Conservation (phyloP, 495 filamentous ascomycete species). For the Penicillium lividum region DNA sequence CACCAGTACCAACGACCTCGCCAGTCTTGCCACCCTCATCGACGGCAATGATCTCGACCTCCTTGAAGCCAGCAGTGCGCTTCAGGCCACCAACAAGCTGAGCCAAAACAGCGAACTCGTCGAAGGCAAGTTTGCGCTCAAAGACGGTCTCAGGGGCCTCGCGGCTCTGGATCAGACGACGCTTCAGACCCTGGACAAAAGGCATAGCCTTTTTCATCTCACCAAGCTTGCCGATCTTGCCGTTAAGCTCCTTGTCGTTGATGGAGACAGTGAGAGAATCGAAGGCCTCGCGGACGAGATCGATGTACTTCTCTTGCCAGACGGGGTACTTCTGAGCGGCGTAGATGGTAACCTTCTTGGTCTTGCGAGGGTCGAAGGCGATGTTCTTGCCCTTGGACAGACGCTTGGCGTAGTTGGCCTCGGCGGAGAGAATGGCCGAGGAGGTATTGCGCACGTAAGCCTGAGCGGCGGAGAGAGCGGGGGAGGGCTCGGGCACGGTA, state of each 20-base stretch:
- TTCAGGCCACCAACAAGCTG: constrained; percentile 60
- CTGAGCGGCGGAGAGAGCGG: constrained; percentile 68
- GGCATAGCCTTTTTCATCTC: constrained; percentile 99
- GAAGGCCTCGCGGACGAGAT: constrained; percentile 70
- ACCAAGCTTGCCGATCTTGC: constrained; percentile 71
- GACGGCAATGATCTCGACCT: constrained; percentile 63
- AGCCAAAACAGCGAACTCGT: constrained; percentile 70
- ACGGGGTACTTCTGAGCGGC: constrained; percentile 72
- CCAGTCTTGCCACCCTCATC: constrained; percentile 70
- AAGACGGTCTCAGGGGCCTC: constrained; percentile 65
- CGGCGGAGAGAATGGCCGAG: constrained; percentile 81
- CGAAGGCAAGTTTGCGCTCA: constrained; percentile 78
- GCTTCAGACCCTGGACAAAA: constrained; percentile 87
- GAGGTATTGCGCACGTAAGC: constrained; percentile 77
- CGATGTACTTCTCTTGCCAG: constrained; percentile 93
- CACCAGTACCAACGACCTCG: constrained; percentile 54
- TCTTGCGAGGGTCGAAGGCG: constrained; percentile 81
- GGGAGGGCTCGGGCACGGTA: constrained; percentile 59
- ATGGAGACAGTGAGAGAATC: constrained; percentile 53
- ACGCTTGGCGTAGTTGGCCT: constrained; percentile 77
- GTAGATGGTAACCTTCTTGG: constrained; percentile 90
- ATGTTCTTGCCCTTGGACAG: constrained; percentile 84
- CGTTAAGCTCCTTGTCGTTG: constrained; percentile 78
- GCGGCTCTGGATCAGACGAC: constrained; percentile 61
- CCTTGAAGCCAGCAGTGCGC: constrained; percentile 64